phyloP scores from a whole-genome alignment of 2,329 filamentous ascomycete species.

The Pyrenophora tritici-repentis region DNA sequence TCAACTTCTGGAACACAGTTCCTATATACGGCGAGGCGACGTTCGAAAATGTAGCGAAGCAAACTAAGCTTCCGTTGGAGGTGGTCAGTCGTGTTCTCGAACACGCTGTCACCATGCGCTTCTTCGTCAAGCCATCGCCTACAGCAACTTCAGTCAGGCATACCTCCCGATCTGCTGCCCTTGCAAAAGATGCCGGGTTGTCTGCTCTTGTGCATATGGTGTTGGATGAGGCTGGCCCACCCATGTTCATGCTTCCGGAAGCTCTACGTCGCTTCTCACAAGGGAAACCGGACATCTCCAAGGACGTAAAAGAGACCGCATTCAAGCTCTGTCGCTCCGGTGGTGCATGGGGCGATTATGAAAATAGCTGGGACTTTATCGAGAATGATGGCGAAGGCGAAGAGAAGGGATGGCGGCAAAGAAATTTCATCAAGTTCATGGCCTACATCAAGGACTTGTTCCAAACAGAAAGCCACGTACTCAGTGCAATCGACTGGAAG shows the following conservation, averaged over 20 bases:
- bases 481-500: conserved; percentile 35
- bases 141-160: conserved; percentile 25
- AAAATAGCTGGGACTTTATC: conserved; percentile 36
- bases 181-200: conserved; percentile 32
- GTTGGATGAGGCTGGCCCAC: conserved; percentile 32
- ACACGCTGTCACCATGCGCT: conserved; percentile 42
- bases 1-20: conserved; percentile 59
- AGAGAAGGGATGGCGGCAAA: conserved; percentile 38
- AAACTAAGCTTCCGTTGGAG: conserved; percentile 32
- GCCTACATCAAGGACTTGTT: conserved; percentile 42
- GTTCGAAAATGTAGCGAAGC: conserved; percentile 34
- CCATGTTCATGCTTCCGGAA: conserved; percentile 37
- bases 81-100: conserved; percentile 40
- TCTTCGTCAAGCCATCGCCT: conserved; percentile 38
- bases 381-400: conserved; percentile 40
- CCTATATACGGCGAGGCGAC: conserved; percentile 55
- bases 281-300: conserved; percentile 31
- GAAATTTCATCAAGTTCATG: conserved; percentile 43
- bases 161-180: conserved; percentile 37
- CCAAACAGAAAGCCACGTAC: conserved; percentile 30
- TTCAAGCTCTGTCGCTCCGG: conserved; percentile 38
- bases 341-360: conserved; percentile 29
- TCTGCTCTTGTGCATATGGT: conserved; percentile 32
- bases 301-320: conserved; percentile 32
- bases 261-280: conserved; percentile 33